Conservation (phyloP, 441 rosid species). For the Bocquillonia castaneifolia region DNA sequence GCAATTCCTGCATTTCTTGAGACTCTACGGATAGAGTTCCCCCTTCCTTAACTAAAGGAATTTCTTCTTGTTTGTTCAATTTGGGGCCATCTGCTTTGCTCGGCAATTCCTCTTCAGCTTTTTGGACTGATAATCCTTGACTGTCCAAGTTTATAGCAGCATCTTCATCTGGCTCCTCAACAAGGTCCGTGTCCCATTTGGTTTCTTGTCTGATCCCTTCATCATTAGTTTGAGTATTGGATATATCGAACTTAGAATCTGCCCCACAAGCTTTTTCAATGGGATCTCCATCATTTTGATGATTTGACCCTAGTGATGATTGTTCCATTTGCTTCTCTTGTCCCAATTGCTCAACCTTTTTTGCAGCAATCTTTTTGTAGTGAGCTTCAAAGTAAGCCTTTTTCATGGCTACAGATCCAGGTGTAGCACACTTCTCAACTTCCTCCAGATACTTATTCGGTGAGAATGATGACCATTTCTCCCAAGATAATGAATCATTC, state of each 20-base stretch:
- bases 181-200: constrained; percentile 23
- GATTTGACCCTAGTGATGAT: constrained; percentile 27
- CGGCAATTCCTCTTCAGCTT: constrained; percentile 34
- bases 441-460: constrained; percentile 95
- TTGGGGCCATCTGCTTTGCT: constrained; percentile 18
- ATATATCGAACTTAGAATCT: constrained; percentile 23
- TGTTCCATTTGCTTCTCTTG: constrained; percentile 59
- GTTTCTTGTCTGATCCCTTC: constrained; percentile 39
- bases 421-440: constrained; percentile 91
- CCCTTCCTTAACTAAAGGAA: constrained; percentile 25
- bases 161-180: constrained; percentile 35
- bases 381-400: constrained; percentile 95
- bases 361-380: constrained; percentile 83
- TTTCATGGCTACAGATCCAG: constrained; percentile 93
- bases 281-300: constrained; percentile 33
- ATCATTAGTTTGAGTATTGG: constrained; percentile 28
- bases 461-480: constrained; percentile 88
- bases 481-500: constrained; percentile 95
- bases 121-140: constrained; percentile 31
- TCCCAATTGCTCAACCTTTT: constrained; percentile 68
- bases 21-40: constrained; percentile 25
- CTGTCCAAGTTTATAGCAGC: constrained; percentile 27
- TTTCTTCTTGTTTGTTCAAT: constrained; percentile 35
- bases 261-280: constrained; percentile 18
- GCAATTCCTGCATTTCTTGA: constrained; percentile 27